Conservation (phyloP, 305 asterid genomes). For the Plantago lanceolata region DNA sequence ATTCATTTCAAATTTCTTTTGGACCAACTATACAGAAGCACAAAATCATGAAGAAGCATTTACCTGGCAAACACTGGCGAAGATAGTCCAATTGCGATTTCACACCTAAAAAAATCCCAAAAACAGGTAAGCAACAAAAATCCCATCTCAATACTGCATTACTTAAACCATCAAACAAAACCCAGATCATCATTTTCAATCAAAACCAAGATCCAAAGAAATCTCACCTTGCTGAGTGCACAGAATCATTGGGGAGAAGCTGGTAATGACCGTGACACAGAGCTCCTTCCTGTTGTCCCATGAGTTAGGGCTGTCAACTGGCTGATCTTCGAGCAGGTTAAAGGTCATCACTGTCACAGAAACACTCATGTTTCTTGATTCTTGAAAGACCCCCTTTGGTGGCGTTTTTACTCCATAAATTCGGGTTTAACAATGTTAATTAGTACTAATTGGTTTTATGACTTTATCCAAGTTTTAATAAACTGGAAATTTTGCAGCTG, state of each 20-base stretch:
- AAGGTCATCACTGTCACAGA: slow-evolving; percentile 84
- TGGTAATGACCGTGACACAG: slow-evolving; percentile 77
- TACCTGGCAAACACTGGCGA: slow-evolving; percentile 91
- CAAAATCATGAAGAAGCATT: slow-evolving; percentile 23
- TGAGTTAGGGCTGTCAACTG: slow-evolving; percentile 71
- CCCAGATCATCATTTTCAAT: slow-evolving; percentile 42
- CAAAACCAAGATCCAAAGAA: slow-evolving; percentile 29
- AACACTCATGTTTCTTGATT: slow-evolving; percentile 56
- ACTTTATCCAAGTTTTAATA: slow-evolving; percentile 6
- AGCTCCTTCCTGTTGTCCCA: slow-evolving; percentile 94
- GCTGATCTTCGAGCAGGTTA: slow-evolving; percentile 89
- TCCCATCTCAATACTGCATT: slow-evolving; percentile 2
- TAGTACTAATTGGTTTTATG: not conserved
- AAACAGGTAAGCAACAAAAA: slow-evolving; percentile 20
- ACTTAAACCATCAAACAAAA: slow-evolving; percentile 23
- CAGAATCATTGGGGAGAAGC: slow-evolving; percentile 82
- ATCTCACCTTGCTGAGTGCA: slow-evolving; percentile 85
- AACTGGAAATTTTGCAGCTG: not conserved
- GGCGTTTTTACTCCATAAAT: no score
- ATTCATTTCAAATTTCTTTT: no score
- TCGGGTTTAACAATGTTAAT: no score
- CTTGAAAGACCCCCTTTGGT: not conserved
- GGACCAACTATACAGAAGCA: not conserved
- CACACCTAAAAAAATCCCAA: slow-evolving; percentile 48
- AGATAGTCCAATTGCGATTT: slow-evolving; percentile 88